phyloP scores from a whole-genome alignment of 1,284 basidiomycete species.

The Rhodotorula sp. region DNA sequence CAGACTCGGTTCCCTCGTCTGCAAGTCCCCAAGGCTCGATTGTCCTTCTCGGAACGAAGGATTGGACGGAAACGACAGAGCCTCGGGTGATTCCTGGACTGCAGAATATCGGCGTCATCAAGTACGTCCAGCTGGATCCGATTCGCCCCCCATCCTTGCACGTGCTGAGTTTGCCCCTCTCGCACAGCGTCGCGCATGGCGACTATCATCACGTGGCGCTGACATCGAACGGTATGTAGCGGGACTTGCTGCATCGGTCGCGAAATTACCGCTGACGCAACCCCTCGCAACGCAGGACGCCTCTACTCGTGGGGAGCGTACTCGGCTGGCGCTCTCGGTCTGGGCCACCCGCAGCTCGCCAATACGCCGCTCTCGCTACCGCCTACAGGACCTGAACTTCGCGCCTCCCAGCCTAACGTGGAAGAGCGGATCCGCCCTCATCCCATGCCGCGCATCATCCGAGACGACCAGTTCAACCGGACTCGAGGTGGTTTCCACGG shows the following conservation, averaged over 20 bases:
- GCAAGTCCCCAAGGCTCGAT: slow-evolving; percentile 14
- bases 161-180: not conserved
- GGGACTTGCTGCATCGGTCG: not conserved
- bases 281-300: slow-evolving; percentile 43
- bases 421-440: not conserved
- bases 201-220: slow-evolving; percentile 87
- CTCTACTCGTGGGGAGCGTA: slow-evolving; percentile 81
- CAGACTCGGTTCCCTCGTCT: slow-evolving; percentile 28
- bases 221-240: slow-evolving; percentile 62
- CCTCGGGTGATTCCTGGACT: slow-evolving; percentile 38
- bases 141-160: not conserved
- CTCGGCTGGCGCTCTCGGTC: slow-evolving; percentile 73
- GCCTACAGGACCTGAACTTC: not conserved
- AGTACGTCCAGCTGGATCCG: slow-evolving; percentile 18
- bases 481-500: not conserved
- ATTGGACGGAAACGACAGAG: slow-evolving; percentile 5
- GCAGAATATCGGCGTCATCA: slow-evolving; percentile 42
- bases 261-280: not conserved
- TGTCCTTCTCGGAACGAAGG: slow-evolving; percentile 38
- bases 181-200: slow-evolving; percentile 53
- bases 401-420: not conserved
- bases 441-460: slow-evolving; percentile 2
- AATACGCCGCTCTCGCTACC: slow-evolving; percentile 30
- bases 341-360: slow-evolving; percentile 58
- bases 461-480: not conserved